Conservation (phyloP, 2,329 filamentous ascomycete genomes). For the Raffaelea ambrosiae region DNA sequence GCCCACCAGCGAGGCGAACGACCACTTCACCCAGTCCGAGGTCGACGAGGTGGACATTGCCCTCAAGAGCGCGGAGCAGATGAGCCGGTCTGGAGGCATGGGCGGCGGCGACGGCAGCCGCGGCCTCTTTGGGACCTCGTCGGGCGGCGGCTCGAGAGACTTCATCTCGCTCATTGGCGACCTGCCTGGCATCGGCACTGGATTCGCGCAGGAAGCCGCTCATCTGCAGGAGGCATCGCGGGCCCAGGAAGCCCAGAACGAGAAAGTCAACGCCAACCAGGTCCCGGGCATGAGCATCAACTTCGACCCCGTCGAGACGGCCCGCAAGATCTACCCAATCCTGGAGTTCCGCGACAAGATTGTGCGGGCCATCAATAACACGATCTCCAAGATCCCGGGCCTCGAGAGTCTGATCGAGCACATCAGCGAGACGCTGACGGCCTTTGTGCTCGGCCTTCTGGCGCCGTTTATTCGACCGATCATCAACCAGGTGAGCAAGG, state of each 20-base stretch:
- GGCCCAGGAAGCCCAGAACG: slow-evolving; percentile 54
- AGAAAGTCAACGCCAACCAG: slow-evolving; percentile 33
- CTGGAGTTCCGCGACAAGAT: slow-evolving; percentile 90
- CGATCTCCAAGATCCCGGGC: slow-evolving; percentile 87
- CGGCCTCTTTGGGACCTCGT: slow-evolving; percentile 25
- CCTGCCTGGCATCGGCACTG: slow-evolving; percentile 61
- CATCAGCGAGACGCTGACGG: slow-evolving; percentile 84
- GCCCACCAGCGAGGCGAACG: slow-evolving; percentile 53
- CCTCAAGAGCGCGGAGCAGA: slow-evolving; percentile 58
- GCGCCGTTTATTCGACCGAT: slow-evolving; percentile 89
- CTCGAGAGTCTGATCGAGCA: slow-evolving; percentile 85
- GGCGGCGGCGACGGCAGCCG: slow-evolving; percentile 20
- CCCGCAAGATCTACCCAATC: slow-evolving; percentile 85
- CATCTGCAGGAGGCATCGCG: slow-evolving; percentile 52
- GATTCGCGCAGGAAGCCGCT: slow-evolving; percentile 58
- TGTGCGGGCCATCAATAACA: slow-evolving; percentile 73
- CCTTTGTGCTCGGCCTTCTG: slow-evolving; percentile 84
- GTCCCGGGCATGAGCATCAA: slow-evolving; percentile 67
- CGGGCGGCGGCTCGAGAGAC: slow-evolving; percentile 33
- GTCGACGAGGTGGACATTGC: slow-evolving; percentile 73
- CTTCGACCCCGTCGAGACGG: slow-evolving; percentile 71
- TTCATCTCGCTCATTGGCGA: slow-evolving; percentile 68
- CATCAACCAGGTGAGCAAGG: slow-evolving; percentile 77
- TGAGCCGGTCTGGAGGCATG: slow-evolving; percentile 20
- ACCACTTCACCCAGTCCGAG: slow-evolving; percentile 79